These are phyloP conservation scores for Lactarius quietus DNA, from an alignment of 768 basidiomycete species.

Conservation along the genomic window DNA sequence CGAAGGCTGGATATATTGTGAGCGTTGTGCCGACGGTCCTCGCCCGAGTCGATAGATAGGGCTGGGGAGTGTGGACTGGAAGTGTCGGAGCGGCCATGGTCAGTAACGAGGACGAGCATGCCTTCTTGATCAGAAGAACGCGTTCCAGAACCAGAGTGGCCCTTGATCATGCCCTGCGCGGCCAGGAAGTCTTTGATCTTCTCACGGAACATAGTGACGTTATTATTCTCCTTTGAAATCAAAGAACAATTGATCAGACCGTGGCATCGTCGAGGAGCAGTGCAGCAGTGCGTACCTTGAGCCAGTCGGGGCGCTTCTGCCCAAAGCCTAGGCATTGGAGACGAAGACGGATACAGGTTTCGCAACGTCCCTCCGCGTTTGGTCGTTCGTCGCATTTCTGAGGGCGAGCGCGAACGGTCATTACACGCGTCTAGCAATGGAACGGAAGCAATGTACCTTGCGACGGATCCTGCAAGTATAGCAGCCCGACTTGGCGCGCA, in stretches of 20 bases:
- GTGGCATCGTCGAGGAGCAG: neutral
- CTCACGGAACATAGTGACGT: constrained; percentile 64
- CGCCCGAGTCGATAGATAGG: constrained; percentile 44
- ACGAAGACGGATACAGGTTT: constrained; percentile 72
- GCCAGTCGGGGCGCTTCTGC: constrained; percentile 80
- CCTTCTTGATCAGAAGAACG: constrained; percentile 54
- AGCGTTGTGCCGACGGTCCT: constrained; percentile 35
- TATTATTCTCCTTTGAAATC: constrained; percentile 56
- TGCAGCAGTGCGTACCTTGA: constrained; percentile 54
- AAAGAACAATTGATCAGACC: neutral
- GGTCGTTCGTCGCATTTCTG: constrained; percentile 85
- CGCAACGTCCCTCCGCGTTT: constrained; percentile 57
- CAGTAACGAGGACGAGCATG: constrained; percentile 50
- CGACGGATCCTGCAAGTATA: constrained; percentile 85
- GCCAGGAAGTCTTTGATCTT: constrained; percentile 78
- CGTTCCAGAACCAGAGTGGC: constrained; percentile 69
- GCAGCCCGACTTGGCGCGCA: constrained; percentile 84
- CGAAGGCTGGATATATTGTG: constrained; percentile 34
- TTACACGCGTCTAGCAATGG: constrained; percentile 9
- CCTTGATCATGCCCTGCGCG: constrained; percentile 86
- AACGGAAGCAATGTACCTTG: constrained; percentile 45
- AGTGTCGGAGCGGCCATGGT: constrained; percentile 34
- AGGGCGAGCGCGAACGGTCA: constrained; percentile 19
- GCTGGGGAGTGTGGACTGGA: constrained; percentile 43
- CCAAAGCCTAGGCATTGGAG: constrained; percentile 87